A percentile compares a stretch with the other conserved stretches of the same genome.
phyloP scores from a whole-genome alignment of 2,329 filamentous ascomycete genomes.

The Pseudocercospora fuligena region DNA sequence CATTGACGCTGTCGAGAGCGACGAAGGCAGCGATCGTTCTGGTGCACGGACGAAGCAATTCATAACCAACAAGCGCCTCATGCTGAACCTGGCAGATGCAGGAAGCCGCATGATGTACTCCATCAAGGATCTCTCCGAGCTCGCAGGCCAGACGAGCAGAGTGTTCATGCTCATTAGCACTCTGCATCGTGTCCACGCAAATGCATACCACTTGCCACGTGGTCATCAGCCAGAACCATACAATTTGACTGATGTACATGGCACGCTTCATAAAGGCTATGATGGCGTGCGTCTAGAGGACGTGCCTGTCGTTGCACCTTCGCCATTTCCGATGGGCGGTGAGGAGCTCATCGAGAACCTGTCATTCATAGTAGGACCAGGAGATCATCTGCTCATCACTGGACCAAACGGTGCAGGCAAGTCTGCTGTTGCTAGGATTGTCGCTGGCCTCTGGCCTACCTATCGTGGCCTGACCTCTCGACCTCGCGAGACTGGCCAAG shows the following conservation, averaged over 20 bases:
- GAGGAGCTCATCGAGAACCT: conserved; percentile 89
- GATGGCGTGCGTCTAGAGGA: conserved; percentile 92
- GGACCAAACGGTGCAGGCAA: conserved; percentile 95
- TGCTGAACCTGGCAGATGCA: conserved; percentile 95
- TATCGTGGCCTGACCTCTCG: conserved; percentile 91
- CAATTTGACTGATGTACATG: conserved; percentile 88
- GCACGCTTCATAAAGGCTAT: conserved; percentile 91
- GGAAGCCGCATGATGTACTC: conserved; percentile 99
- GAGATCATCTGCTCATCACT: conserved; percentile 92
- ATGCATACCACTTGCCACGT: conserved; percentile 76
- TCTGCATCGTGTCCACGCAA: conserved; percentile 88
- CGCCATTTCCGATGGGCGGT: conserved; percentile 84
- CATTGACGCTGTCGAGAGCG: not conserved
- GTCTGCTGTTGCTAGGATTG: conserved; percentile 81
- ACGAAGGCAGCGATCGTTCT: conserved; percentile 25
- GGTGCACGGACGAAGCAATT: conserved; percentile 94
- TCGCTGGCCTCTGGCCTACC: conserved; percentile 93
- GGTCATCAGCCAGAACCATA: conserved; percentile 77
- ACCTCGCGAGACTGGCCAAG: conserved; percentile 69
- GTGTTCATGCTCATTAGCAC: conserved; percentile 96
- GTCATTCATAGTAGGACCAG: conserved; percentile 84
- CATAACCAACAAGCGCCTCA: conserved; percentile 97
- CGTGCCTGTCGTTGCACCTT: conserved; percentile 88
- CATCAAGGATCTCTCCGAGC: conserved; percentile 94
- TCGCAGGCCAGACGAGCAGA: conserved; percentile 93